Percentiles rank a stretch among this genome's conserved stretches.
Evolutionary conservation across 202 grass and related monocot species (phyloP).

Genomic region (Digitaria exilis): DNA sequence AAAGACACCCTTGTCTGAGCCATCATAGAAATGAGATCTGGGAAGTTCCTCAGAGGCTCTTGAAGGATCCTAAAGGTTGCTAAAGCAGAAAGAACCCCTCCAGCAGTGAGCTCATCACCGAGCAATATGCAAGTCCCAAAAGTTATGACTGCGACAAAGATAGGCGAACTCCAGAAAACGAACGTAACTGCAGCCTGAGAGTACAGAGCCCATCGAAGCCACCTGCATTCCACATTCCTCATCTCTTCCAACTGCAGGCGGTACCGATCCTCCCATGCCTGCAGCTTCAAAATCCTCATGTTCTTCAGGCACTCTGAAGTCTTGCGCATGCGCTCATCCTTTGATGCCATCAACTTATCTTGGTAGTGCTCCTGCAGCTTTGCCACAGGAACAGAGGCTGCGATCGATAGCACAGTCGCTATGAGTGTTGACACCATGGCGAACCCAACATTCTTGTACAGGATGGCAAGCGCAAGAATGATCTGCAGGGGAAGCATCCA

Average conservation of each 20-base stretch:
- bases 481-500: slow-evolving; percentile 99
- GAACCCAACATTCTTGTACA: slow-evolving; percentile 86
- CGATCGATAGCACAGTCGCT: slow-evolving; percentile 78
- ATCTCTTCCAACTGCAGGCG: slow-evolving; percentile 82
- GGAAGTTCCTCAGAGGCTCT: slow-evolving; percentile 98
- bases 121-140: slow-evolving; percentile 92
- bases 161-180: slow-evolving; percentile 98
- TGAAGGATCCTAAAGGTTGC: slow-evolving; percentile 99
- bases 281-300: slow-evolving; percentile 93
- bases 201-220: slow-evolving; percentile 86
- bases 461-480: slow-evolving; percentile 86
- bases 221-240: slow-evolving; percentile 82
- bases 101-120: slow-evolving; percentile 84
- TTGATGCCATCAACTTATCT: slow-evolving; percentile 86
- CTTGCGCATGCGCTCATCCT: slow-evolving; percentile 99
- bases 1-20: slow-evolving; percentile 96
- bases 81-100: slow-evolving; percentile 92
- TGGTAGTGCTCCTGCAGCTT: slow-evolving; percentile 97
- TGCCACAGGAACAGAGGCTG: slow-evolving; percentile 81
- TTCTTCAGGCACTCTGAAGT: slow-evolving; percentile 93
- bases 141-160: slow-evolving; percentile 87
- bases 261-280: slow-evolving; percentile 95
- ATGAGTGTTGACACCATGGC: slow-evolving; percentile 73
- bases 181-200: slow-evolving; percentile 91
- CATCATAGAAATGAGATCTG: slow-evolving; percentile 94